phyloP scores from a whole-genome alignment of 768 basidiomycete species.

The Porphyrellus cyaneotinctus region DNA sequence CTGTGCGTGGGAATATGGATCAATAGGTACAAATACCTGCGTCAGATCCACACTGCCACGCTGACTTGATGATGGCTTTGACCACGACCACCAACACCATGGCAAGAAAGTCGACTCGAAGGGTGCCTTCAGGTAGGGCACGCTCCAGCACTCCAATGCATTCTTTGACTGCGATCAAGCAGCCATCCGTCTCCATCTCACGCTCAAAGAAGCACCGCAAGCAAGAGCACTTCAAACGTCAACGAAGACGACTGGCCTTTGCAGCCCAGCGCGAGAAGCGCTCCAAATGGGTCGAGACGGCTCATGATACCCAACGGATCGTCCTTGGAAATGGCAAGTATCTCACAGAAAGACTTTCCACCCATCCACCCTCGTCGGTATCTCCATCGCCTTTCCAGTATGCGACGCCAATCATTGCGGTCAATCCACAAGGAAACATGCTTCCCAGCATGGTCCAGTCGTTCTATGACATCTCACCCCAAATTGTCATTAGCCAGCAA shows the following conservation, averaged over 20 bases:
- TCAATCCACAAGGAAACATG: slow-evolving; percentile 2
- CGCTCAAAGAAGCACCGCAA: slow-evolving; percentile 20
- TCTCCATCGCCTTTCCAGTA: slow-evolving; percentile 17
- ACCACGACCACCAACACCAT: slow-evolving; percentile 16
- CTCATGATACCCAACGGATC: slow-evolving; percentile 36
- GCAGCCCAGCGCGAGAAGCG: slow-evolving; percentile 24
- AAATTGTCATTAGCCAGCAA: slow-evolving; percentile 35
- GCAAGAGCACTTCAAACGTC: slow-evolving; percentile 20
- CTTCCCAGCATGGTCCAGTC: slow-evolving; percentile 2
- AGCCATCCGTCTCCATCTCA: slow-evolving; percentile 14
- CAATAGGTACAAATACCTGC: not conserved
- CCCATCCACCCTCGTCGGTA: slow-evolving; percentile 2
- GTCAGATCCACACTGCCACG: not conserved
- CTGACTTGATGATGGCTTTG: not conserved
- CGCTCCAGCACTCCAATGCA: slow-evolving; percentile 23
- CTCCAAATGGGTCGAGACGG: slow-evolving; percentile 31
- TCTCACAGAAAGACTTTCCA: slow-evolving; percentile 26
- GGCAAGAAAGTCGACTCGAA: slow-evolving; percentile 21
- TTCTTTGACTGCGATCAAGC: slow-evolving; percentile 24
- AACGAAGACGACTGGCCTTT: slow-evolving; percentile 18
- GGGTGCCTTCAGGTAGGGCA: slow-evolving; percentile 26
- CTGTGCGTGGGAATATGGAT: not conserved
- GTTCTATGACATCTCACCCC: slow-evolving; percentile 34
- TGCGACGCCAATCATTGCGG: slow-evolving; percentile 5
- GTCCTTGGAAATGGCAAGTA: slow-evolving; percentile 41